Evolutionary conservation across 225 moss, liverwort and hornwort genomes (phyloP), one percentile per base, ranked within the genome.

Genomic region (Climacium dendroides): DNA sequence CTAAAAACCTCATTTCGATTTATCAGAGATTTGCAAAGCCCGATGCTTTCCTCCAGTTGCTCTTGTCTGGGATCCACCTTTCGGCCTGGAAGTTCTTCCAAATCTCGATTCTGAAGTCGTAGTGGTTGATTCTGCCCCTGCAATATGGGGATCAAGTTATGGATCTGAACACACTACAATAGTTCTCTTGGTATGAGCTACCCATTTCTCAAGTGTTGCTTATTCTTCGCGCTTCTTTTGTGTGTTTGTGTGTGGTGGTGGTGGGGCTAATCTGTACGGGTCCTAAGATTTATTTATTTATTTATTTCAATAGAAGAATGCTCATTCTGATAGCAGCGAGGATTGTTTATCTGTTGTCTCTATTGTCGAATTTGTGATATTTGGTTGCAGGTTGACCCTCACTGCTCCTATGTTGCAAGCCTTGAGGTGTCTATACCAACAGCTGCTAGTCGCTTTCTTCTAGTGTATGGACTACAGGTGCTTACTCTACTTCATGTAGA

Each of bases 31-130:
- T 50, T 99, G 97, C 95, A 97, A 96, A 93, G 91, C 94, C 48
- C 95, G 99, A 87, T 99, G 99, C 89, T 99, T 99, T 80, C 99
- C 99, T 85, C 99, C 99, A 81, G 95, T 99, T 81, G 97, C 95
- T 84, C 96, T 99, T 83, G 94, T 99, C 81, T 97, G 99, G 99
- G 99, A 99, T 92, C 95, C 97, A 59, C 94, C 95, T 83, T 99
- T 97, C 73, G 99, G 99, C 57, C 89, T 99, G 75, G 97, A 97
- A 90, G 95, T 97, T 55, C 90, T 97, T 91, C 97, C 99, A 69
- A 97, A 94, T 92, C 91, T 97, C 85, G 93, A 94, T 89, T 94
- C 96, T 85, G 97, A 97, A 88, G 96, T 92, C 35, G 90, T 97
- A 64, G 92, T 97, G 47, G 96, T 97, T 57, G 99, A 99, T 91